These are phyloP conservation scores for Phialocephala subalpina DNA, from an alignment of 2,329 filamentous ascomycete genomes.

Conservation along the genomic window DNA sequence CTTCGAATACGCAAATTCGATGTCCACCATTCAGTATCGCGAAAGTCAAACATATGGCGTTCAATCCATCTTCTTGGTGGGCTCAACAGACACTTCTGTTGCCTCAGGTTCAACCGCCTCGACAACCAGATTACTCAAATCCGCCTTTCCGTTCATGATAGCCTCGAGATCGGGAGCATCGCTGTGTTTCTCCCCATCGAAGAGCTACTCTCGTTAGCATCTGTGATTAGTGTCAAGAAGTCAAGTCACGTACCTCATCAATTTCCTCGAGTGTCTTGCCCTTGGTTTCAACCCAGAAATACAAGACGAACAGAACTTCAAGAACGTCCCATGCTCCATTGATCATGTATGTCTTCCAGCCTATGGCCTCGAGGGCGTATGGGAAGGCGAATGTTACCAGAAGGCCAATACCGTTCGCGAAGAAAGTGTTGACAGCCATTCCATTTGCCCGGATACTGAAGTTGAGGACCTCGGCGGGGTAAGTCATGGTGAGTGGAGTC, in stretches of 20 bases:
- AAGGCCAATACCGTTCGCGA: conserved; percentile 40
- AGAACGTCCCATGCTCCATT: conserved; percentile 40
- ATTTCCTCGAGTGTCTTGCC: conserved; percentile 50
- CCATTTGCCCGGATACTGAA: conserved; percentile 58
- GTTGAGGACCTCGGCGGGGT: conserved; percentile 57
- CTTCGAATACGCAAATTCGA: no score
- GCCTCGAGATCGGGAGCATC: conserved; percentile 20
- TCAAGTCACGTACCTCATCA: conserved; percentile 43
- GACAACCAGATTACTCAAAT: conserved; percentile 10
- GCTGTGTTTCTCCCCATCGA: conserved; percentile 36
- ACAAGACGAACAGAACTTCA: conserved; percentile 53
- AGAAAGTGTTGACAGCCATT: conserved; percentile 48
- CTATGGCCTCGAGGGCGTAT: conserved; percentile 46
- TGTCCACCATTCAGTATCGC: no score
- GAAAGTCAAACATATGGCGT: neutral
- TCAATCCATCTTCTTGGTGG: conserved; percentile 9
- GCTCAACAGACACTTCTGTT: neutral
- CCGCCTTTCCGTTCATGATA: conserved; percentile 18
- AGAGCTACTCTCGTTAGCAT: neutral
- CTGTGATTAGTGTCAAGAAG: neutral
- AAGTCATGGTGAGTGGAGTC: conserved; percentile 52
- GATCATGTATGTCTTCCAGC: conserved; percentile 32
- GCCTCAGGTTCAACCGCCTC: conserved; percentile 6
- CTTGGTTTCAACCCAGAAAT: conserved; percentile 50
- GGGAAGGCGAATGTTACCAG: conserved; percentile 51